Conservation (phyloP, 2,329 filamentous ascomycete species). For the Colletotrichum sp. region DNA sequence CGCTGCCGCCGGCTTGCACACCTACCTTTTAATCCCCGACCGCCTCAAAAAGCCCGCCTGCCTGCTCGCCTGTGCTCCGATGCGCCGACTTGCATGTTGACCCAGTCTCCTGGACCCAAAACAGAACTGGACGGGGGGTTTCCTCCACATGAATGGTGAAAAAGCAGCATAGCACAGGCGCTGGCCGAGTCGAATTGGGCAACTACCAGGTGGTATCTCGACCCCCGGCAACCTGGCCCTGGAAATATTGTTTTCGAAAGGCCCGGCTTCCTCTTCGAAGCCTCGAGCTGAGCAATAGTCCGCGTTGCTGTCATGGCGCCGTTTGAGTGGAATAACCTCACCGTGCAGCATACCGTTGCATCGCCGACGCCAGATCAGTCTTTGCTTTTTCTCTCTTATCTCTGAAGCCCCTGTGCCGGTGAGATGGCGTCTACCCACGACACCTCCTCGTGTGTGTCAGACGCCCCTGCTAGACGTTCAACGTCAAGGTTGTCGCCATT, state of each 20-base stretch:
- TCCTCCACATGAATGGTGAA: background rate
- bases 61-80: background rate
- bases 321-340: background rate
- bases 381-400: constrained; percentile 9
- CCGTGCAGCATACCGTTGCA: constrained; percentile 4
- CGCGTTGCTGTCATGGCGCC: background rate
- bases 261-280: background rate
- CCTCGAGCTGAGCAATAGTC: background rate
- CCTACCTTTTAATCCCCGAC: background rate
- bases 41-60: background rate
- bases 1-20: background rate
- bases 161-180: background rate
- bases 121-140: background rate
- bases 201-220: background rate
- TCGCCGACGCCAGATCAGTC: background rate
- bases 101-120: background rate
- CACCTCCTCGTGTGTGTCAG: background rate
- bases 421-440: background rate
- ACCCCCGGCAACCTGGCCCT: background rate
- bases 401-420: background rate
- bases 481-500: background rate
- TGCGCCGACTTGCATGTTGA: background rate
- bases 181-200: background rate
- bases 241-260: background rate
- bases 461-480: background rate